Evolutionary conservation across 257 asterid species (phyloP), one percentile per base, ranked within the genome.

Genomic region (Phtheirospermum japonicum): DNA sequence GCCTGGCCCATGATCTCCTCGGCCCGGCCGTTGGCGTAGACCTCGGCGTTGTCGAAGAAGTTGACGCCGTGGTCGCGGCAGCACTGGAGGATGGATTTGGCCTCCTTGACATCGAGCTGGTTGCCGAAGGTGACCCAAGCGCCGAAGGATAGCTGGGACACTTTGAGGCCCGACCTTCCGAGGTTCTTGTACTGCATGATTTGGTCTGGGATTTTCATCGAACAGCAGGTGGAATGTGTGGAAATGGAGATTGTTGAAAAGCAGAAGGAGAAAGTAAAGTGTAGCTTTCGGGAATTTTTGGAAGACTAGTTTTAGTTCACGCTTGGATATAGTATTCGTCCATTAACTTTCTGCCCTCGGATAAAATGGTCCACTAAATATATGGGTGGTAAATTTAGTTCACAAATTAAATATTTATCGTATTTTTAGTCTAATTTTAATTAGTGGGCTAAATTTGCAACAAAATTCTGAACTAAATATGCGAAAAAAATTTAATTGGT

Each of bases 1-100:
- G 99, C 97, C 62, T 89, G 97, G 0, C 99, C 99, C 99, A 89
- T 87, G 85, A 87, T 93, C 76, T 93, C 97, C 73, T 93, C 97
- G 20, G 97, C 97, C 8, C 97, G 82, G 54, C 97, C 99, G 19
- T 89, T 93, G 33, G 97, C 97, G 75, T 93, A 87, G 9, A 93
- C 99, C 90, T 93, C 99, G 36, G 99, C 99, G 58, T 87, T 93
- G 66, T 93, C 99, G 79, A 87, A 89, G 80, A 89, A 93, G 64
- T 93, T 93, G 17, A 93, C 97, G 63, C 99, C 99, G 61, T 77
- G 26, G 46, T 93, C 99, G 14, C 97, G 86, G 81, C 95, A 89
- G 75, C 94, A 83, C 18, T 93, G 99, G 80, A 93, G 97, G 76
- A 93, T 72, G 54, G 82, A 57, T 59, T 93, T 93, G 13, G 99